Evolutionary conservation across 306 rosid species (phyloP).

Genomic region (Cucurbita argyrosperma): DNA sequence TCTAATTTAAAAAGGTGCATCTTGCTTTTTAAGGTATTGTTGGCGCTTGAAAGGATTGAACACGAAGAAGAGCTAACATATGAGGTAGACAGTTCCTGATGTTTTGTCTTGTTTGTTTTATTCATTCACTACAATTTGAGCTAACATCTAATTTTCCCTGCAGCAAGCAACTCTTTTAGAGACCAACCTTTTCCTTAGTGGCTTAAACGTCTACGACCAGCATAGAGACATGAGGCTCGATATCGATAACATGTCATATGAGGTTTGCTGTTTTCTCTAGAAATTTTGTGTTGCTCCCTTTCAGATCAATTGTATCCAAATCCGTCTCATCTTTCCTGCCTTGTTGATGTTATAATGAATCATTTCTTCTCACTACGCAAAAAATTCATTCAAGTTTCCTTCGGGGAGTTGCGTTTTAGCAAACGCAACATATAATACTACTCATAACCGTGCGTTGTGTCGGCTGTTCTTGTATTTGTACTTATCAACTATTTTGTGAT

Average conservation of each 20-base stretch:
- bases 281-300: background rate
- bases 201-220: conserved; percentile 72
- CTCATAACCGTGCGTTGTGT: background rate
- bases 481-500: background rate
- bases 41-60: conserved; percentile 90
- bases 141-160: conserved; percentile 10
- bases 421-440: no score
- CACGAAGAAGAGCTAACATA: conserved; percentile 86
- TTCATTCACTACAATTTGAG: background rate
- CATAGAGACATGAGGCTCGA: conserved; percentile 99
- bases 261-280: conserved; percentile 38
- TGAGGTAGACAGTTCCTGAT: conserved; percentile 44
- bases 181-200: conserved; percentile 65
- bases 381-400: no score
- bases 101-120: background rate
- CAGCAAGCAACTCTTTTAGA: conserved; percentile 92
- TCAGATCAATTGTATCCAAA: background rate
- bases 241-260: conserved; percentile 96
- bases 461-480: background rate
- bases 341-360: no score
- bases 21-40: conserved; percentile 40
- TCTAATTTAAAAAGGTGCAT: background rate
- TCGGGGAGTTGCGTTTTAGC: background rate
- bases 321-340: background rate
- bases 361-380: no score